phyloP scores from a whole-genome alignment of 176 grass and related monocot species.

The Oryza nivara region DNA sequence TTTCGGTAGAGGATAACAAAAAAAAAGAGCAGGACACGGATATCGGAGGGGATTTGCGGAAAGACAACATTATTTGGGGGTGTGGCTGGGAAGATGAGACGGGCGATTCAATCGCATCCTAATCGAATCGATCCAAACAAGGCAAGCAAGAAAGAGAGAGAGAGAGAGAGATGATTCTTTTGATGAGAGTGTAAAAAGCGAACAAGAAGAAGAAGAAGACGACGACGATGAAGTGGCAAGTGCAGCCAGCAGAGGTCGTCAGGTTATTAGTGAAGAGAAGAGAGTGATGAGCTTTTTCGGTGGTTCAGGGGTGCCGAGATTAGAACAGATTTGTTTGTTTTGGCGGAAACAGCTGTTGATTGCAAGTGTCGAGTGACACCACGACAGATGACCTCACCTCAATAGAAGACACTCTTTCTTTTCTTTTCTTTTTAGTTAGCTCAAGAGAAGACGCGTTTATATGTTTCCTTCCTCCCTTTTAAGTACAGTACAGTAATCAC shows the following conservation, averaged over 20 bases:
- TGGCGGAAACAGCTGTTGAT: neutral
- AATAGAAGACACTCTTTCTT: no score
- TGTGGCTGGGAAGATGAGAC: neutral
- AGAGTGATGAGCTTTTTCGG: conserved; percentile 5
- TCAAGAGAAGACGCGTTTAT: neutral
- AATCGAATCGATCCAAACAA: neutral
- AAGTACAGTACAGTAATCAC: neutral
- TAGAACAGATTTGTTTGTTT: neutral
- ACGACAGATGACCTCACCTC: no score
- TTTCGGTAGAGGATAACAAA: neutral
- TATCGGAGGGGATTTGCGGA: neutral
- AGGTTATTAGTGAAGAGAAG: neutral
- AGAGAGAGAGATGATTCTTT: neutral
- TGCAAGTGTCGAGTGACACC: neutral
- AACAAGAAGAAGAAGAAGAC: neutral
- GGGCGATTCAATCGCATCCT: conserved; percentile 10
- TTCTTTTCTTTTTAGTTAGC: no score
- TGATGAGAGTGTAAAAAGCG: neutral
- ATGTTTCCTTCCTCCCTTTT: neutral
- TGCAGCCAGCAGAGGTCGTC: neutral
- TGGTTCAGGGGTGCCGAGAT: neutral
- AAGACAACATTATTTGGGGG: conserved; percentile 51
- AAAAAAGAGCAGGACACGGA: neutral
- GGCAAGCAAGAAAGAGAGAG: neutral
- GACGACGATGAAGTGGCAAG: neutral